phyloP scores from a whole-genome alignment of 768 basidiomycete genomes.

The Candolleomyces eurysporus region DNA sequence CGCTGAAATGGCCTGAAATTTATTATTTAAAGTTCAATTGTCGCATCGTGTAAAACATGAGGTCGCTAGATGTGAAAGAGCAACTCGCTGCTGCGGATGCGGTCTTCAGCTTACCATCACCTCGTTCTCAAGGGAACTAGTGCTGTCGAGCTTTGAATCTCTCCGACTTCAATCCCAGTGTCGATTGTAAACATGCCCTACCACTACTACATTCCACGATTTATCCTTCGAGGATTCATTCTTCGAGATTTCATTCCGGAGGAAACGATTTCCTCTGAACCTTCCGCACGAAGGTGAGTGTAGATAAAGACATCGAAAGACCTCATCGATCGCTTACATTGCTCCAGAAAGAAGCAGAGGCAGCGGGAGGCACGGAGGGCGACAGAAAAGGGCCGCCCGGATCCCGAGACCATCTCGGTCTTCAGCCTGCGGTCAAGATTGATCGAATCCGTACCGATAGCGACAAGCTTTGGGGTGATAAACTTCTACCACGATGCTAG shows the following conservation, averaged over 20 bases:
- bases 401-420: conserved; percentile 14
- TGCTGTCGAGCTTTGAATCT: background rate
- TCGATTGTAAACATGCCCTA: conserved; percentile 13
- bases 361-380: conserved; percentile 8
- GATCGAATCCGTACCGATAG: conserved; percentile 14
- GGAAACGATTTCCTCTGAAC: background rate
- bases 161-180: background rate
- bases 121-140: background rate
- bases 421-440: conserved; percentile 19
- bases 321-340: background rate
- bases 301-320: no score
- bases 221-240: conserved; percentile 26
- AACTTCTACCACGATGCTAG: conserved; percentile 26
- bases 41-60: background rate
- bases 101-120: background rate
- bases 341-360: conserved; percentile 6
- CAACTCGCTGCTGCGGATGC: background rate
- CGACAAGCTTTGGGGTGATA: conserved; percentile 16
- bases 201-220: conserved; percentile 28
- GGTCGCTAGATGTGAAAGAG: background rate
- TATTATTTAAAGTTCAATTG: no score
- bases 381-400: background rate
- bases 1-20: no score
- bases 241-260: conserved; percentile 7
- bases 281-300: background rate